These are phyloP conservation scores for Platanus orientalis DNA, from an alignment of 164 flowering plant species.

Conservation along the genomic window DNA sequence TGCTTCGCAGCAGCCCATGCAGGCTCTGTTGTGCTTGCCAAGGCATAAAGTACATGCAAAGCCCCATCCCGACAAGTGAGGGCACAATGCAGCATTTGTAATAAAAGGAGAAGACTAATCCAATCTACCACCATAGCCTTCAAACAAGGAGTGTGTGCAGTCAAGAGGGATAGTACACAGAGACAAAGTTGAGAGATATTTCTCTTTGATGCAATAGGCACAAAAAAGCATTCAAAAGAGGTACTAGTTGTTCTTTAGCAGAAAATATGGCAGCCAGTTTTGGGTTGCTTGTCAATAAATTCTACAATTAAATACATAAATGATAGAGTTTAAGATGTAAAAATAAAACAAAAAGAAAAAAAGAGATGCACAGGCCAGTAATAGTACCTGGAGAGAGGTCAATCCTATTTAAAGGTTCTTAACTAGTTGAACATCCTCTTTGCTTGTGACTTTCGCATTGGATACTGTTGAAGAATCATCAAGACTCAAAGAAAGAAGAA, in stretches of 20 bases:
- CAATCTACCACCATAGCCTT: slow-evolving; percentile 99
- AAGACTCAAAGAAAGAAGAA: too few relatives aligned
- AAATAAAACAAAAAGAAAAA: not conserved
- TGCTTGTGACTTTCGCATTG: too few relatives aligned
- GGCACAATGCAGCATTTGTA: slow-evolving; percentile 91
- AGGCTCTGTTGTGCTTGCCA: slow-evolving; percentile 97
- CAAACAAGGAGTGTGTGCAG: slow-evolving; percentile 89
- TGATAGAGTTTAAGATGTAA: not conserved
- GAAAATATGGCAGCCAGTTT: slow-evolving; percentile 83
- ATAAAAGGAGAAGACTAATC: slow-evolving; percentile 75
- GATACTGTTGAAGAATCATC: too few relatives aligned
- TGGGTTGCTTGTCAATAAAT: slow-evolving; percentile 75
- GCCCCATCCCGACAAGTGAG: slow-evolving; percentile 92
- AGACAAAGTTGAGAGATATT: slow-evolving; percentile 86
- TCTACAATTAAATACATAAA: slow-evolving; percentile 45
- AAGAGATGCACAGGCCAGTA: not conserved
- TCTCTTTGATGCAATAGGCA: slow-evolving; percentile 44
- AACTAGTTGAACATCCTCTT: too few relatives aligned
- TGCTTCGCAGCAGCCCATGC: slow-evolving; percentile 99
- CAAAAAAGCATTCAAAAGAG: slow-evolving; percentile 92
- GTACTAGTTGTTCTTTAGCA: slow-evolving; percentile 80
- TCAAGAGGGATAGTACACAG: slow-evolving; percentile 78
- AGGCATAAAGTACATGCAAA: slow-evolving; percentile 95
- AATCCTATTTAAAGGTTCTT: too few relatives aligned
- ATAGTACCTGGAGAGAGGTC: too few relatives aligned